Base-by-base conservation (phyloP, 1,139 yeast genomes). In the Hanseniaspora gamundiae region DNA sequence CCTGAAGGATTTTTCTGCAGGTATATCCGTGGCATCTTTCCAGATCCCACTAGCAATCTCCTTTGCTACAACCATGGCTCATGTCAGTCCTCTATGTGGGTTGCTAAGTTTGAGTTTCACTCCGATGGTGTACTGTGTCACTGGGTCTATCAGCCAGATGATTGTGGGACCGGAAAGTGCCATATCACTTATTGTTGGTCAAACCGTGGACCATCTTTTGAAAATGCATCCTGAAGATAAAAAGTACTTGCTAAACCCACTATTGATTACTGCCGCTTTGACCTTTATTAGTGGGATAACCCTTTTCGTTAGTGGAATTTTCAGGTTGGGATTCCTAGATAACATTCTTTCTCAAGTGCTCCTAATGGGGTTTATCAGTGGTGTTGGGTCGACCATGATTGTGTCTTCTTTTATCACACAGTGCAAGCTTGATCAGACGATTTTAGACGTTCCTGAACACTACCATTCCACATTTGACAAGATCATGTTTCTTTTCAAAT, bases 161-260 rank as follows among this genome's bases (percentile, higher is more conserved):
- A 82, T 88, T 45, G 94, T 87, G 7, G 97, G 97, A 0, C 98
- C 98, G 0, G 97, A 91, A 58, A 93, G 91, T 9, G 95, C 97
- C 1, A 82, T 88, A 27, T 83, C 94, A 1, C 69, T 91, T 58
- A 80, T 91, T 38, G 85, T 91, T 2, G 97, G 97, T 2, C 95
- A 85, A 57, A 86, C 93, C 0, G 80, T 87, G n/a, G 86, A 83
- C 50, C 78, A 82, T 11, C 58, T 72, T 2, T 52, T 76, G 35
- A 45, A 47, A 14, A 78, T 74, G 45, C 84, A 80, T 54, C 61
- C 27, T 2, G 19, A 36, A 21, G 29, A 36, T 11, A 17, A 17
- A 3, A 19, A 71, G 42, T 57, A 65, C 14, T 60, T 67, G 13
- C 52, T 76, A 16, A 74, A 74, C 46, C 76, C 87, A 0, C 69